Evolutionary conservation across 768 basidiomycete species (phyloP), one percentile per base, ranked within the genome.

Genomic region (Termitomyces sp.): DNA sequence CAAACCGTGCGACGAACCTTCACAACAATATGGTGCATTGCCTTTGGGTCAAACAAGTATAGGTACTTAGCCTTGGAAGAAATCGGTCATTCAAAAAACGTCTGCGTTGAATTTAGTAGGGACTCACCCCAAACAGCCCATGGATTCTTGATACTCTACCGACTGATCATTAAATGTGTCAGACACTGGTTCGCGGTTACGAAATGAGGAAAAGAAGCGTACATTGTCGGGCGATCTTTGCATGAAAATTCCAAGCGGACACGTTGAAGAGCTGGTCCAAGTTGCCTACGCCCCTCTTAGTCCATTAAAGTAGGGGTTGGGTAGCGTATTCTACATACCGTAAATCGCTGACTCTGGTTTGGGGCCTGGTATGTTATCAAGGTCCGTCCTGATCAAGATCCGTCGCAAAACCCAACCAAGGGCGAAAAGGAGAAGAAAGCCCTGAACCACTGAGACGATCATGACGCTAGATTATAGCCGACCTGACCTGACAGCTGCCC

Each of bases 311-410:
- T 16, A 15, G 16, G 7, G 13, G 47, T 16, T 48, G 34, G 20
- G 24, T 18, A 31, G 18, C 45, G 9, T 27, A 45, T 36, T 31
- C n/a, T 33, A 30, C 30, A 22, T 33, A 74, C 76, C 76, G 49
- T 66, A 70, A 39, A 66, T 53, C 39, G 71, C 68, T 1, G 75
- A 75, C 3, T 58, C 45, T 7, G 68, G 60, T 16, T 60, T 64
- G 0, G 75, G 76, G 6, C 76, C 76, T 3, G 74, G 75, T 44
- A 77, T 64, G 52, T 74, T 73, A 46, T 72, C 70, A 11, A 77
- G 62, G 37, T 70, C 68, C 3, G 63, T 67, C 30, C 60, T 67
- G 15, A 55, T 48, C 20, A 67, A 42, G 27, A 64, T 57, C 13
- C 58, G 63, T n/a, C 61, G 61, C 33, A 70, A 44, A 36, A 51